phyloP scores from a whole-genome alignment of 495 filamentous ascomycete genomes.

The Durotheca rogersii region DNA sequence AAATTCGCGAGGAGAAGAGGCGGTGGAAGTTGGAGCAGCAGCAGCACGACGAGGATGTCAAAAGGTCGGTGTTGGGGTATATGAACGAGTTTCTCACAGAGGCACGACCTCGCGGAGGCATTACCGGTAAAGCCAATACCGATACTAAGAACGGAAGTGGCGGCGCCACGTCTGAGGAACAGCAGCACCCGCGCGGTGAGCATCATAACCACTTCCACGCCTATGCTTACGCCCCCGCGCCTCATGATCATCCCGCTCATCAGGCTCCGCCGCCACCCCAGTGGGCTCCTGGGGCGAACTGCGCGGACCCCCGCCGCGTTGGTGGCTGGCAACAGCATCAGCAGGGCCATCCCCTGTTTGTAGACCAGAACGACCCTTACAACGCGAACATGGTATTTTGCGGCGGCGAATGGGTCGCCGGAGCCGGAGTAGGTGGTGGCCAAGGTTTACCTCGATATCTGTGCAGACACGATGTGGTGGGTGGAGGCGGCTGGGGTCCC shows the following conservation, averaged over 20 bases:
- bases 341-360: conserved; percentile 1
- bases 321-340: conserved; percentile 4
- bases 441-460: background rate
- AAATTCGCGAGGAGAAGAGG: conserved; percentile 7
- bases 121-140: too few relatives aligned
- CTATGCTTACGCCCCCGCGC: too few relatives aligned
- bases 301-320: background rate
- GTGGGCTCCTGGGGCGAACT: conserved; percentile 10
- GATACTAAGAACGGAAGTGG: too few relatives aligned
- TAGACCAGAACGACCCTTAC: background rate
- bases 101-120: conserved; percentile 1
- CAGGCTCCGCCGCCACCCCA: conserved; percentile 6
- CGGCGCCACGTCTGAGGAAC: too few relatives aligned
- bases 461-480: background rate
- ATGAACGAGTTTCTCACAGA: conserved; percentile 6
- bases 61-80: conserved; percentile 2
- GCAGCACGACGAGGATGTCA: conserved; percentile 2
- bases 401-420: background rate
- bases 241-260: too few relatives aligned
- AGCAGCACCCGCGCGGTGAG: too few relatives aligned
- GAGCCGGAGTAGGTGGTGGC: background rate
- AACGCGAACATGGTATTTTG: background rate
- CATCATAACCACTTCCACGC: conserved; percentile 12
- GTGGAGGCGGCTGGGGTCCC: too few relatives aligned
- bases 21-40: conserved; percentile 2